Evolutionary conservation across 2,329 filamentous ascomycete species (phyloP).

Genomic region (Leptographium procerum): DNA sequence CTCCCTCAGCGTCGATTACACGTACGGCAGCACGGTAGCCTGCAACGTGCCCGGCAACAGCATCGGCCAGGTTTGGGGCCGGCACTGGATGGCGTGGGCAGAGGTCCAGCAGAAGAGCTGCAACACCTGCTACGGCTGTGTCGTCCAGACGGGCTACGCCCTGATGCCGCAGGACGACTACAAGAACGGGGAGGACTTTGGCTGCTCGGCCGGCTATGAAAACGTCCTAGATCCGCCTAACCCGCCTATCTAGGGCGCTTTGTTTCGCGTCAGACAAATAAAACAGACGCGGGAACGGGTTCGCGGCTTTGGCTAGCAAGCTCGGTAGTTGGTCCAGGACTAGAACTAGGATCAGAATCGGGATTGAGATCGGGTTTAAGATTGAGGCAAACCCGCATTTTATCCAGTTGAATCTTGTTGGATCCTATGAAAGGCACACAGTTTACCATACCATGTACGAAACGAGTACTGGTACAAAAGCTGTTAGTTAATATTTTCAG

Average conservation of each 20-base stretch:
- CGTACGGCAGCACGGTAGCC: neutral
- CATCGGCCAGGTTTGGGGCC: neutral
- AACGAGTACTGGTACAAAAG: too few relatives aligned
- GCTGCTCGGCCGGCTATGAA: neutral
- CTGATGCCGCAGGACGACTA: neutral
- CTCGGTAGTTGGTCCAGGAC: too few relatives aligned
- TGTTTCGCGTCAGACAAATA: neutral
- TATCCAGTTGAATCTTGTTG: too few relatives aligned
- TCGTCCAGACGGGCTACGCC: neutral
- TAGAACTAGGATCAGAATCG: too few relatives aligned
- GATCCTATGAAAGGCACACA: too few relatives aligned
- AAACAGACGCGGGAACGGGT: too few relatives aligned
- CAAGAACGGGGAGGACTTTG: neutral
- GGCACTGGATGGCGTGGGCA: neutral
- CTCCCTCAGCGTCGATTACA: neutral
- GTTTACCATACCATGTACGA: too few relatives aligned
- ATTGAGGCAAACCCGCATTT: too few relatives aligned
- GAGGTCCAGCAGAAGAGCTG: neutral
- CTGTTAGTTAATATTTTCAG: too few relatives aligned
- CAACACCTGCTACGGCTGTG: neutral
- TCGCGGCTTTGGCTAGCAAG: too few relatives aligned
- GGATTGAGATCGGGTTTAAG: too few relatives aligned
- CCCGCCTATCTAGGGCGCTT: neutral
- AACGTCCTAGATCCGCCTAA: neutral
- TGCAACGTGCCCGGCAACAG: neutral